Evolutionary conservation across 2,329 filamentous ascomycete genomes (phyloP).

Genomic region (Diaporthe humulicola): DNA sequence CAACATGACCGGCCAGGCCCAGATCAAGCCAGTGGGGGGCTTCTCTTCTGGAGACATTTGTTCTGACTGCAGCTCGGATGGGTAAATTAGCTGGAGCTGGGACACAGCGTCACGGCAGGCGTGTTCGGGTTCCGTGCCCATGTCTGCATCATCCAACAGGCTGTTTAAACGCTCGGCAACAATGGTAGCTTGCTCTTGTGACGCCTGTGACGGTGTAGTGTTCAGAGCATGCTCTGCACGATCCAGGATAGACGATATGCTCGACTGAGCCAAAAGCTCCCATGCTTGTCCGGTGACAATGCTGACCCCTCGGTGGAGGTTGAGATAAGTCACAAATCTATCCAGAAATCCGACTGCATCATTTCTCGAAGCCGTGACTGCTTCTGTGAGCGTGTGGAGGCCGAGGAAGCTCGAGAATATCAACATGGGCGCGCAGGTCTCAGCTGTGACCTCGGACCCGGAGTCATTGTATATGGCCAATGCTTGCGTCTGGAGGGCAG

Average conservation of each 20-base stretch:
- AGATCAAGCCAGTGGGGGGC: not conserved
- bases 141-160: not conserved
- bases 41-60: not conserved
- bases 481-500: not conserved
- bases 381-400: not conserved
- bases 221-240: not conserved
- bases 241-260: not conserved
- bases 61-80: not conserved
- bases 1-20: not conserved
- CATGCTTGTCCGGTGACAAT: not conserved
- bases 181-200: not conserved
- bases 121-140: not conserved
- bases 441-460: not conserved
- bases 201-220: not conserved
- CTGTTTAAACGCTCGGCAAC: not conserved
- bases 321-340: not conserved
- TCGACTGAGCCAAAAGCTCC: not conserved
- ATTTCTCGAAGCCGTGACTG: not conserved
- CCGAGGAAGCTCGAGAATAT: not conserved
- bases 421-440: not conserved
- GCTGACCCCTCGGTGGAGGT: not conserved
- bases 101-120: not conserved
- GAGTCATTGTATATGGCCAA: not conserved
- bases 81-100: not conserved
- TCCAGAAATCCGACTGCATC: not conserved